A percentile compares a stretch with the other conserved stretches of the same genome.
phyloP scores from a whole-genome alignment of 345 rosid genomes.

The Corchorus capsularis region DNA sequence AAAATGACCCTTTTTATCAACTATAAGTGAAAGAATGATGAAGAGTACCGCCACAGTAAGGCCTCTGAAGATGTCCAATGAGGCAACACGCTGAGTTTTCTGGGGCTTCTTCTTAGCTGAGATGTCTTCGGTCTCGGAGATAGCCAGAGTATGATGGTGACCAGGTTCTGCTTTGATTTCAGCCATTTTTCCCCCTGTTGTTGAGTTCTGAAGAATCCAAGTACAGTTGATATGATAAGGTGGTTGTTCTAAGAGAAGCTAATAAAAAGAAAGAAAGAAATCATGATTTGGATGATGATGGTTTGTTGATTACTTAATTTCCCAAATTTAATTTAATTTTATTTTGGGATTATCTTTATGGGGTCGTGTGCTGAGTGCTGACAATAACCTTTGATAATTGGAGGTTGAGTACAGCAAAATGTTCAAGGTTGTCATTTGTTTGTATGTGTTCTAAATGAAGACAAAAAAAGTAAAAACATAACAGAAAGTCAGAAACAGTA shows the following conservation, averaged over 20 bases:
- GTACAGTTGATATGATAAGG: neutral
- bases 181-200: constrained; percentile 32
- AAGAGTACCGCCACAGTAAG: constrained; percentile 74
- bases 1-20: neutral
- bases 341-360: neutral
- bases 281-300: constrained; percentile 82
- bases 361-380: neutral
- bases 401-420: neutral
- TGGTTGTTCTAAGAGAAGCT: neutral
- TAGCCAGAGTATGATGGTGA: constrained; percentile 37
- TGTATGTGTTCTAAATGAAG: neutral
- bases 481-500: neutral
- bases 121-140: constrained; percentile 29
- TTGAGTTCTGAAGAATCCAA: neutral
- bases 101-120: constrained; percentile 29
- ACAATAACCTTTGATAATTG: neutral
- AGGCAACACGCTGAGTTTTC: constrained; percentile 52
- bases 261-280: constrained; percentile 67
- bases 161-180: constrained; percentile 48
- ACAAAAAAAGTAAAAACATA: neutral
- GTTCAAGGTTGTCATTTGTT: neutral
- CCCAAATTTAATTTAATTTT: neutral
- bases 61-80: constrained; percentile 90
- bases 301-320: constrained; percentile 41
- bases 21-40: neutral